These are phyloP conservation scores for Backusella sp. DNA, from an alignment of 192 early-diverging fungal genomes.

Conservation along the genomic window DNA sequence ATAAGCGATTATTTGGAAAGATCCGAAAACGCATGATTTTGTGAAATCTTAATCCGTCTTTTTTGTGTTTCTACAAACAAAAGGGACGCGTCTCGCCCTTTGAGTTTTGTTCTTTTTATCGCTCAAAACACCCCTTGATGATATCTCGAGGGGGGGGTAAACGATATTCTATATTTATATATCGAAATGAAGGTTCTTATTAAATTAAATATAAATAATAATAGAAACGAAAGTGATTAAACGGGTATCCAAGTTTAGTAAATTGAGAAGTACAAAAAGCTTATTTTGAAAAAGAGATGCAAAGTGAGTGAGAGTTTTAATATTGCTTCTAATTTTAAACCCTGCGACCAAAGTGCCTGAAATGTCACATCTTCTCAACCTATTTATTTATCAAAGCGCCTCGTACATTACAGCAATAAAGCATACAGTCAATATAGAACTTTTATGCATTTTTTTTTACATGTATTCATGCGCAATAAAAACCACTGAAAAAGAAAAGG, in stretches of 20 bases:
- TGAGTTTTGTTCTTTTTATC: neutral
- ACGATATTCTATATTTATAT: no score
- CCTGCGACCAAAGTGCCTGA: neutral
- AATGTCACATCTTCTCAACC: neutral
- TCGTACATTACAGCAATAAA: neutral
- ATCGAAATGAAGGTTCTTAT: no score
- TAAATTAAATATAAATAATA: neutral
- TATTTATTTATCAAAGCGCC: neutral
- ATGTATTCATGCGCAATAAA: neutral
- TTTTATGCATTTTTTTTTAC: neutral
- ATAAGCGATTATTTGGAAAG: neutral
- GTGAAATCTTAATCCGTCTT: neutral
- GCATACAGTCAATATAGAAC: neutral
- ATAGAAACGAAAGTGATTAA: neutral
- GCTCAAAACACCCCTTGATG: no score
- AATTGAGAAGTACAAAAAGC: slow-evolving; percentile 1
- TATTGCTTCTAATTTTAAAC: neutral
- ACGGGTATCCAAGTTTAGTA: neutral
- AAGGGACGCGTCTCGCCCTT: neutral
- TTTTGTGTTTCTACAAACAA: neutral
- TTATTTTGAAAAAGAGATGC: neutral
- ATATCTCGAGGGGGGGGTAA: no score
- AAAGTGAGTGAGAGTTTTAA: neutral
- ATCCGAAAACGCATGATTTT: neutral
- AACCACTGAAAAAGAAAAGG: neutral